Evolutionary conservation across 495 filamentous ascomycete species (phyloP), one percentile per base, ranked within the genome.

Genomic region (Penicillium ochrochloron): DNA sequence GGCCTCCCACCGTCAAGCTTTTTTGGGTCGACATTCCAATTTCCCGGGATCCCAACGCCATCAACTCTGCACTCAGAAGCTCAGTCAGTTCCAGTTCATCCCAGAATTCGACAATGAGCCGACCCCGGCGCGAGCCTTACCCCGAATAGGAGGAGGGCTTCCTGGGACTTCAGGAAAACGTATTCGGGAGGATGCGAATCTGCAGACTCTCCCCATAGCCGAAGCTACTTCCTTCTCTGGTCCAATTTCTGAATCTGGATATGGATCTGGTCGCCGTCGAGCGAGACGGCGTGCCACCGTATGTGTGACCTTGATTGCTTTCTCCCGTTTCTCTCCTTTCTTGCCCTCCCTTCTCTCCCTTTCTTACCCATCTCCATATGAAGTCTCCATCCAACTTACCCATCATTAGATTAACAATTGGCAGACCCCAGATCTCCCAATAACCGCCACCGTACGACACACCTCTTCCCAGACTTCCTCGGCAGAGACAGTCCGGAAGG

Each of bases 231-330:
- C 60, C 34, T 3, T 14, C 34, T 37, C 34, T 37, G 34, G 34
- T 37, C 12, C 34, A 9, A 37, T 37, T 37, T 37, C 34, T 37
- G 12, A 14, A 37, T 37, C 34, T 37, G 12, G 12, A 46, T 57
- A 9, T 14, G 34, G 12, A 66, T 77, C 29, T 31, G 29, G 29
- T 31, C 29, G 29, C 29, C 29, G 29, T 31, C 29, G 29, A 31
- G 75, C 77, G 61, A 82, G 81, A 75, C 78, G 80, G 70, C 77
- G 78, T 78, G 80, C 78, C 75, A 82, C 78, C 78, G 80, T 82
- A 82, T 71, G 80, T 73, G 65, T 79, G 71, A 76, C 74, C 73
- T 78, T 78, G 78, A 74, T 79, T 73, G 72, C 75, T 75, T 76
- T 64, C 70, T 78, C 70, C 78, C 70, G 69, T 70, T 62, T 31